Percentiles rank a stretch among this genome's conserved stretches.
Evolutionary conservation across 228 moss, liverwort and hornwort species (phyloP).

Genomic region (Sphagnum magellanicum): DNA sequence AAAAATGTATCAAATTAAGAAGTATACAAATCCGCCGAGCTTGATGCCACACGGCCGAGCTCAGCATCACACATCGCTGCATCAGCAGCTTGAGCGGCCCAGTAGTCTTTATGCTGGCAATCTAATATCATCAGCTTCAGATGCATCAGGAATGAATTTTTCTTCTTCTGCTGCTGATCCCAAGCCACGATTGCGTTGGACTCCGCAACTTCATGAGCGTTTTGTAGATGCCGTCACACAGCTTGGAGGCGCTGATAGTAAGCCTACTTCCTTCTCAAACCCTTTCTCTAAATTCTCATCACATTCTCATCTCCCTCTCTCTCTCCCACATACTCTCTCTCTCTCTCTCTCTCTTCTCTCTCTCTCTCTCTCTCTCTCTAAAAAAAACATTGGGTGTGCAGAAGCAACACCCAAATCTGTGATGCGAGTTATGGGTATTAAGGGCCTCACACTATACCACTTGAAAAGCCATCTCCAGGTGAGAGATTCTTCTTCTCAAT

Average conservation of each 20-base stretch:
- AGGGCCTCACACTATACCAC: too few species aligned
- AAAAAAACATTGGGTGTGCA: too few species aligned
- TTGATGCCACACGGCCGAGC: background rate
- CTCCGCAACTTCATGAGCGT: slow-evolving; percentile 53
- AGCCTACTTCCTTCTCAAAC: slow-evolving; percentile 5
- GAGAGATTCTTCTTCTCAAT: too few species aligned
- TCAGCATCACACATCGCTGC: too few species aligned
- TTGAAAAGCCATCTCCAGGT: too few species aligned
- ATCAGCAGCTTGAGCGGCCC: background rate
- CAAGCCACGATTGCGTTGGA: slow-evolving; percentile 60
- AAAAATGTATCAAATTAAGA: slow-evolving; percentile 7
- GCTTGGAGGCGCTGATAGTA: slow-evolving; percentile 65
- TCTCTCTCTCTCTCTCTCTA: too few species aligned
- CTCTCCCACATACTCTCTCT: too few species aligned
- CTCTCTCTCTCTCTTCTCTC: too few species aligned
- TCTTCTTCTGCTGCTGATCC: slow-evolving; percentile 31
- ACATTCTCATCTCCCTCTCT: too few species aligned
- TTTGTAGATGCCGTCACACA: slow-evolving; percentile 50
- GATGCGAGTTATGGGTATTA: too few species aligned
- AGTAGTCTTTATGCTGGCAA: background rate
- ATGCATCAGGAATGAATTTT: background rate
- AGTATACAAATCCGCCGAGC: background rate
- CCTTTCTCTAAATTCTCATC: background rate
- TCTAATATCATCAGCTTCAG: background rate
- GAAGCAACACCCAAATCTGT: too few species aligned